Conservation (phyloP, 768 basidiomycete species). For the Mycena latifolia region DNA sequence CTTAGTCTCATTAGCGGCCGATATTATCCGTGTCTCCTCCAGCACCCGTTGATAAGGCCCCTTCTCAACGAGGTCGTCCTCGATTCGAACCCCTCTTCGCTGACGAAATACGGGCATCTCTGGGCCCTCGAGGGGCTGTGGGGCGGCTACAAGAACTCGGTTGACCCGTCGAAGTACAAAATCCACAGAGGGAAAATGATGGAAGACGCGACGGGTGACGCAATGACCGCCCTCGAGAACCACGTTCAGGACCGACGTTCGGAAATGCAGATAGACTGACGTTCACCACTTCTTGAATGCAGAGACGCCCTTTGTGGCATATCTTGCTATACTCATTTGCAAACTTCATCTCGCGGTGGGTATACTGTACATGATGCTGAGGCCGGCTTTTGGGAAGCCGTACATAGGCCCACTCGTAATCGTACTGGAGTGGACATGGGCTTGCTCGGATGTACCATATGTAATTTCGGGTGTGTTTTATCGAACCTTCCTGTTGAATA, state of each 20-base stretch:
- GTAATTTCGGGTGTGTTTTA: too few species aligned
- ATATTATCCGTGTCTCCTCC: slow-evolving; percentile 81
- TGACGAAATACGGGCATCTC: slow-evolving; percentile 62
- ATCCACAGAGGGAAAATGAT: slow-evolving; percentile 66
- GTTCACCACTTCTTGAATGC: neutral
- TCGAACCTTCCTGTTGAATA: too few species aligned
- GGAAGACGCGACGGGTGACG: slow-evolving; percentile 68
- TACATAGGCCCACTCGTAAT: too few species aligned
- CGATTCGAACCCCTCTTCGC: slow-evolving; percentile 47
- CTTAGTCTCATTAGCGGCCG: slow-evolving; percentile 81
- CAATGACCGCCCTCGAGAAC: slow-evolving; percentile 54
- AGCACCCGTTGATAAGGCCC: slow-evolving; percentile 69
- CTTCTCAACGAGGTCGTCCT: slow-evolving; percentile 53
- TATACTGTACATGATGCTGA: neutral
- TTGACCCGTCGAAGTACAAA: slow-evolving; percentile 76
- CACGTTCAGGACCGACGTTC: slow-evolving; percentile 45
- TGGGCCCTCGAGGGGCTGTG: slow-evolving; percentile 81
- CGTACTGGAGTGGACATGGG: too few species aligned
- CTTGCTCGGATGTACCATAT: too few species aligned
- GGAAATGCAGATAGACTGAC: neutral
- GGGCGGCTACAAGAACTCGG: slow-evolving; percentile 74
- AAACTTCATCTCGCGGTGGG: neutral
- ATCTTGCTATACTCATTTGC: neutral
- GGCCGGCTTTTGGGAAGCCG: too few species aligned
- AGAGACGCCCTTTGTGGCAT: neutral